A percentile compares a stretch with the other conserved stretches of the same genome.
phyloP scores from a whole-genome alignment of 176 grass and related monocot genomes.

The Poa annua region DNA sequence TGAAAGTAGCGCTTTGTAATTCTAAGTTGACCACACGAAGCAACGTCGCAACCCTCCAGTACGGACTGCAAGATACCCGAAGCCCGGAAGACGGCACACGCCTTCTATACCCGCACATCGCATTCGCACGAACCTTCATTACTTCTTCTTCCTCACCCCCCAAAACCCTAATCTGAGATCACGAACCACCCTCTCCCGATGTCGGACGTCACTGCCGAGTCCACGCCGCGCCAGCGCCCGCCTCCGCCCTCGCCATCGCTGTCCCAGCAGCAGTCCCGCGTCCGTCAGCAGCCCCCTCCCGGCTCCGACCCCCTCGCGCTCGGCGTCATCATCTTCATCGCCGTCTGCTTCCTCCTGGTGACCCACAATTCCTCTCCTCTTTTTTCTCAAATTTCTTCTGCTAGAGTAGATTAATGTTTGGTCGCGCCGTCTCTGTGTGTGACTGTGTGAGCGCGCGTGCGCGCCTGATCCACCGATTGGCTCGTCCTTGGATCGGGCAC shows the following conservation, averaged over 20 bases:
- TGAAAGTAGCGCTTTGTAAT: too few species aligned
- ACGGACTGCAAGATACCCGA: too few species aligned
- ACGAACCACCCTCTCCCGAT: slow-evolving; percentile 13
- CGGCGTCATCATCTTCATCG: slow-evolving; percentile 50
- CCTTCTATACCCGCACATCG: too few species aligned
- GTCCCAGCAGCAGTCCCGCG: slow-evolving; percentile 43
- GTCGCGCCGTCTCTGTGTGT: not conserved
- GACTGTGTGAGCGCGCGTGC: not conserved
- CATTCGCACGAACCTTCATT: too few species aligned
- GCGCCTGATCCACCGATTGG: not conserved
- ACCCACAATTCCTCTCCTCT: not conserved
- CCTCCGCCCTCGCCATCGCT: slow-evolving; percentile 40
- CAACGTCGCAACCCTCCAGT: too few species aligned
- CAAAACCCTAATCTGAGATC: slow-evolving; percentile 1
- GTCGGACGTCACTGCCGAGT: slow-evolving; percentile 49
- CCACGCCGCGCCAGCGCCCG: slow-evolving; percentile 41
- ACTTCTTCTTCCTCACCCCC: not conserved
- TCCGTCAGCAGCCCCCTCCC: slow-evolving; percentile 47
- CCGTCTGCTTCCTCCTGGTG: slow-evolving; percentile 61
- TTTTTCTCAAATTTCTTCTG: too few species aligned
- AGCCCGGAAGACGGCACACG: too few species aligned
- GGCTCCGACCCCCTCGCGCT: slow-evolving; percentile 42
- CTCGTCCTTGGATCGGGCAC: not conserved
- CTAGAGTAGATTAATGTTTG: not conserved
- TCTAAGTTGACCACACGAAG: too few species aligned